Base-by-base conservation (phyloP, 169 alveolate genomes). In the Condylostoma magnum region DNA sequence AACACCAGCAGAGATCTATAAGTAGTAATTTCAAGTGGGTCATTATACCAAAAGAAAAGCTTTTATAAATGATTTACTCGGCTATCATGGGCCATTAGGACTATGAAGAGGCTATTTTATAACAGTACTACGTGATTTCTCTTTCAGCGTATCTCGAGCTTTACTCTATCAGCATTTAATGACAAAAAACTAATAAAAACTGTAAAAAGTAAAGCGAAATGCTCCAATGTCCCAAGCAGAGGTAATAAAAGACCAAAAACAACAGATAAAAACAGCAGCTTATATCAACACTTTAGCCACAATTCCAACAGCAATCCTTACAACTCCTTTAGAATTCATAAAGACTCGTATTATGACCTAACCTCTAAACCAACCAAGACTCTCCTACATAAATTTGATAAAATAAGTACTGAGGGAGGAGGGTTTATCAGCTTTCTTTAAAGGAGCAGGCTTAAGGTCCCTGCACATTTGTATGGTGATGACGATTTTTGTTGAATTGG, bases 391-490 rank as follows among this genome's bases (percentile, higher is more conserved):
- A 30, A 63, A 43, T 10, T 27, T 20, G 18, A 25, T 47, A 30
- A 66, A 27, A 20, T 25, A 27, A 47, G 10, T 46, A 12, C 6
- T 66, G 1, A 43, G 31, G 10, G 48, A 47, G 27, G 71, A 60
- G 43, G 71, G 71, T 12, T 33, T 33, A 15, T 38, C 58, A 12
- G 27, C 71, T 1, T 31, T 66, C 12, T 41, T 66, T 27, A 66
- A 44, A 47, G 75, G 75, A 2, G 75, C 75, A 27, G 75, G 75
- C 25, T 20, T 66, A 28, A 66, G 75, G 48, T 20, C 48, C 2
- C 37, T 66, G 43, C 47, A 66, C 30, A 18, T 66, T 8, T n/a
- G 65, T 66, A 18, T 48, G 2, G 12, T 66, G 4, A 66, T 66
- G 6, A 38, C 71, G 8, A 6, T 41, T 36, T 60, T 41, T n/a